A percentile compares a stretch with the other conserved stretches of the same genome.
These are phyloP conservation scores for Sugiyamaella floridensis DNA, from an alignment of 805 yeast genomes.

Conservation along the genomic window DNA sequence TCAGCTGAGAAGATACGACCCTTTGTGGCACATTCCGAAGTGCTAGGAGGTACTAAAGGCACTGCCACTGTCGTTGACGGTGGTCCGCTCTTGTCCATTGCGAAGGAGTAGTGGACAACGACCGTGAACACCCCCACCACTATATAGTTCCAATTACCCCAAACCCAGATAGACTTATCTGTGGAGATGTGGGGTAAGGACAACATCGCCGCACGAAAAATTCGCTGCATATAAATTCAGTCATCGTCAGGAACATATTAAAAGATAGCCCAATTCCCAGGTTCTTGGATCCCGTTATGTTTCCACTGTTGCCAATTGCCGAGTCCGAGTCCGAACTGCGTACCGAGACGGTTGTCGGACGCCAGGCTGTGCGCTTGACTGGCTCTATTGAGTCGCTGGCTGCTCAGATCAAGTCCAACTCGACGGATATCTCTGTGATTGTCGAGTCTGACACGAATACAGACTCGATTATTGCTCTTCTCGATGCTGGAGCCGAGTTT, in stretches of 20 bases:
- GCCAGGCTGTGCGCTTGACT: neutral
- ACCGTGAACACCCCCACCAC: neutral
- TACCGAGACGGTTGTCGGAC: neutral
- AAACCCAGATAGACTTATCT: neutral
- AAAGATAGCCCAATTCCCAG: neutral
- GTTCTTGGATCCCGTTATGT: neutral
- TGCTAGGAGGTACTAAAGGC: neutral
- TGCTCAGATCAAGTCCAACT: neutral
- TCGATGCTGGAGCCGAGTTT: slow-evolving; percentile 54
- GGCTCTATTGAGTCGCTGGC: neutral
- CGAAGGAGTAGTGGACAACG: neutral
- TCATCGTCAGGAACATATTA: neutral
- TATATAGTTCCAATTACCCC: neutral
- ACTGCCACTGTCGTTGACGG: neutral
- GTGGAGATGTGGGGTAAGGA: neutral
- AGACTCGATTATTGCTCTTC: slow-evolving; percentile 43
- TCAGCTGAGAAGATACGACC: neutral
- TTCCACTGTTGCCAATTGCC: neutral
- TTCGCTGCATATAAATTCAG: neutral
- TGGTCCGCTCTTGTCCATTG: neutral
- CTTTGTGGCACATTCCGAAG: neutral
- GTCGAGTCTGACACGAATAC: slow-evolving; percentile 11
- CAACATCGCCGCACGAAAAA: neutral
- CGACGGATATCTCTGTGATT: neutral
- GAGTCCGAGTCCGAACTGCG: neutral